These are phyloP conservation scores for Hemisphaericaspora nanyangensis DNA, from an alignment of 805 yeast genomes.

Conservation along the genomic window DNA sequence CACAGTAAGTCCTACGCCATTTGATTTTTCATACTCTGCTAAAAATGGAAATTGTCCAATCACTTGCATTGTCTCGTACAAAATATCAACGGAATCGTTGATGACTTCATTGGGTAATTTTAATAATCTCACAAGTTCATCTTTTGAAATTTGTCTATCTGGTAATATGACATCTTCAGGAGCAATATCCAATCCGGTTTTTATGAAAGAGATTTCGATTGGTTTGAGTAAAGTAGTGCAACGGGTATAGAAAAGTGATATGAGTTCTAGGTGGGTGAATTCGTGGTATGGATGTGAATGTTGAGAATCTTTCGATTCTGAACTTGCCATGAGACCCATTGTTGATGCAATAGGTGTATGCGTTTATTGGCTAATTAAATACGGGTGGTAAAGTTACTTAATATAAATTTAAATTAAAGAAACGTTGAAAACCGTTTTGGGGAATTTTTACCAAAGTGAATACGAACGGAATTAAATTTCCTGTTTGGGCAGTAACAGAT, in stretches of 20 bases:
- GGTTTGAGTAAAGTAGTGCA: constrained; percentile 15
- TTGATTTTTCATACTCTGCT: constrained; percentile 16
- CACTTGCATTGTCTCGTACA: constrained; percentile 39
- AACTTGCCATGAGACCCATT: background rate
- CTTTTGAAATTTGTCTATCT: background rate
- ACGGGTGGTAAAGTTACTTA: no score
- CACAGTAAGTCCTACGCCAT: constrained; percentile 41
- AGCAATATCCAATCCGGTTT: constrained; percentile 11
- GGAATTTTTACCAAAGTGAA: no score
- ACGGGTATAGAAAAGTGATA: constrained; percentile 16
- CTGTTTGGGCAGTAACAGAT: no score
- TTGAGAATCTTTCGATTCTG: background rate
- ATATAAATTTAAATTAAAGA: background rate
- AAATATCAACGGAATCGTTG: constrained; percentile 12
- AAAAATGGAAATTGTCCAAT: constrained; percentile 51
- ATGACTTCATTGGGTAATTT: constrained; percentile 13
- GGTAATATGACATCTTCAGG: constrained; percentile 10
- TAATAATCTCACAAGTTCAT: constrained; percentile 20
- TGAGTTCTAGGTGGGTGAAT: constrained; percentile 9
- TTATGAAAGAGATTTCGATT: constrained; percentile 17
- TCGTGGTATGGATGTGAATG: background rate
- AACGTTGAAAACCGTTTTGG: background rate
- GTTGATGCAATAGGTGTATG: no score
- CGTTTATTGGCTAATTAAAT: no score
- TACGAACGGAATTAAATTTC: no score